Conservation (phyloP, 306 rosid genomes). For the Lupinus albus region DNA sequence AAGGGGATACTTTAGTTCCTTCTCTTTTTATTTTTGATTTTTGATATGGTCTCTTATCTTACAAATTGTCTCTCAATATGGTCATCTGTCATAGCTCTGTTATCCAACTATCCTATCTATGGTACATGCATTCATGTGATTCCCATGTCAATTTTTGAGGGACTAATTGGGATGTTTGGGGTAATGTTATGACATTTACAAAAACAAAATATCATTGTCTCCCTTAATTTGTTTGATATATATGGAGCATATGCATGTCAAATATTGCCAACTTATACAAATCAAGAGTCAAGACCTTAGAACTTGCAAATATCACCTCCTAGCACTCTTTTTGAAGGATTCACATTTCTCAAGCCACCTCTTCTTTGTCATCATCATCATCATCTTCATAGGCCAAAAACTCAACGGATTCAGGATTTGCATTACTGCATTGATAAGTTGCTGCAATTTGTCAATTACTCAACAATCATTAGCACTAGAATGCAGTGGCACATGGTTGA, state of each 20-base stretch:
- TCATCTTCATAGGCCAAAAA: slow-evolving; percentile 29
- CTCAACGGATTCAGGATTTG: slow-evolving; percentile 32
- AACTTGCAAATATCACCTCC: slow-evolving; percentile 14
- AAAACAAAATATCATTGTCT: slow-evolving; percentile 24
- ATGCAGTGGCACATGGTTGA: neutral
- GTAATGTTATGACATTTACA: neutral
- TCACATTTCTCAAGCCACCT: slow-evolving; percentile 35
- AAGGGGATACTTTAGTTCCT: no score
- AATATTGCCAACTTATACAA: neutral
- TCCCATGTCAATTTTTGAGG: neutral
- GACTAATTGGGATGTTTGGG: slow-evolving; percentile 25
- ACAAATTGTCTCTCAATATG: no score
- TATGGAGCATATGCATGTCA: slow-evolving; percentile 14
- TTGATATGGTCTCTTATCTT: no score
- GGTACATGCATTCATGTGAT: slow-evolving; percentile 24
- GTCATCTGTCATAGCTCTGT: no score
- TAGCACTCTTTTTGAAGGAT: slow-evolving; percentile 5
- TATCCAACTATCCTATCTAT: neutral
- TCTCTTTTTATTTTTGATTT: no score
- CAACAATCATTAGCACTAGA: slow-evolving; percentile 30
- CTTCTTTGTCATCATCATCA: slow-evolving; percentile 27
- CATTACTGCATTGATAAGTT: slow-evolving; percentile 16
- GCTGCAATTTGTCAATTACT: slow-evolving; percentile 20
- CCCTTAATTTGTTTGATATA: slow-evolving; percentile 28
- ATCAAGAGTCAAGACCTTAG: neutral